Evolutionary conservation across 441 rosid species (phyloP), one percentile per base, ranked within the genome.

Genomic region (Populus tomentosa): DNA sequence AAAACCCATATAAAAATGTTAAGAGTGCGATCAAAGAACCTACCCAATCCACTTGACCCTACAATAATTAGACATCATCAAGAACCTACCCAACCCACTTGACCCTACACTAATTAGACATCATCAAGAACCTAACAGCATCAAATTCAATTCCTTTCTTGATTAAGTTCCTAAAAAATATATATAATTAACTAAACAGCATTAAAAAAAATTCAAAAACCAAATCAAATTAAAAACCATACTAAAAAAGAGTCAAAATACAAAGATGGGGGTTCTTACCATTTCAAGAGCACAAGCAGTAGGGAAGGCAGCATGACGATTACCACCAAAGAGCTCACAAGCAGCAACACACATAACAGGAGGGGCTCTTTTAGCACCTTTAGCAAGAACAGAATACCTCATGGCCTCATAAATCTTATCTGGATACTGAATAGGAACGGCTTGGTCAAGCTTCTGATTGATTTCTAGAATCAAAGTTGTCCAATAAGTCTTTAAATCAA

Each of bases 251-350:
- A 53, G 16, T 21, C 26, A 61, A 11, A 65, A 23, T 61, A n/a
- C 65, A 10, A 21, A 20, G 30, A 53, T 50, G 61, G 40, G 13
- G 71, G n/a, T 1, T 1, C 5, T 9, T 68, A 91, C 98, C 99
- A 95, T 95, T 89, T 95, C 98, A 72, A 93, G 97, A 76, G 98
- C 98, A 79, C 98, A 93, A 2, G 98, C 97, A 36, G 98, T 95
- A 42, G 99, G 99, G 83, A 92, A 95, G 62, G 94, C 95, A 40
- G 95, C 96, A 72, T 80, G 81, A 62, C 99, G 94, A 74, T 86
- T 24, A 56, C 88, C 95, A 20, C 95, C 99, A 76, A 95, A 75
- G 79, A 95, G 97, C 85, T 93, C 98, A 68, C 91, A 95, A 67
- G 95, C 88, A 2, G 97, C 94, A 3, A 95, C 86, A 69, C 99